Base-by-base conservation (phyloP, 2,329 filamentous ascomycete species). In the Neophaeococcomyces mojaviensis region DNA sequence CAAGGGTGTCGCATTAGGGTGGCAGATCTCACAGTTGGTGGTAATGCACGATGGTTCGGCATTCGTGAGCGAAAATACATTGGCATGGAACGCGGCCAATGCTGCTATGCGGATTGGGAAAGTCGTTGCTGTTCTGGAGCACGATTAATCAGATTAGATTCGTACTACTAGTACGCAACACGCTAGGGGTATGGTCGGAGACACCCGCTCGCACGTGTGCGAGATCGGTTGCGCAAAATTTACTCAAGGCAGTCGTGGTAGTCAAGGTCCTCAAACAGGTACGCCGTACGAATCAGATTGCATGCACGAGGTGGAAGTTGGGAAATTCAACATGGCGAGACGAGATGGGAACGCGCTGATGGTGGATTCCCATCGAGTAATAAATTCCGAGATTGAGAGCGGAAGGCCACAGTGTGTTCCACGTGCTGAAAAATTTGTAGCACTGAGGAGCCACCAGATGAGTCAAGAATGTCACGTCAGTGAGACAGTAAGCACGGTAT, bases 311-410 rank as follows among this genome's bases (percentile, higher is more conserved):
- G 6, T 8, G 37, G 13, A n/a, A 19, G 18, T 7, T 20, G 16
- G 20, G 9, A 13, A 20, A 15, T 19, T 13, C 13, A 35, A 13
- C 13, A 15, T 19, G 32, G 32, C 5, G 32, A 6, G n/a, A 35
- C n/a, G 13, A 28, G 10, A 10, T 5, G 24, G 5, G 24, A 10
- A 28, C 5, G 10, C 5, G 10, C 24, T 28, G 10, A 33, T 16
- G 18, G 12, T 18, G 26, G 39, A 31, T 38, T 41, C 18, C 26
- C 19, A 41, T 41, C 28, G 39, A 41, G 39, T 41, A 41, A 31
- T 18, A 31, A 13, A 18, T 32, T 18, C 19, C 39, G 24, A 8
- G 6, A 15, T 31, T 12, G 10, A 33, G 13, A 26, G 30, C 16
- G 19, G 28, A 33, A 19, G 15, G 8, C 39, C 39, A 33, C 22